Conservation (phyloP, 1,139 yeast genomes). For the Blastobotrys buckinghamii region DNA sequence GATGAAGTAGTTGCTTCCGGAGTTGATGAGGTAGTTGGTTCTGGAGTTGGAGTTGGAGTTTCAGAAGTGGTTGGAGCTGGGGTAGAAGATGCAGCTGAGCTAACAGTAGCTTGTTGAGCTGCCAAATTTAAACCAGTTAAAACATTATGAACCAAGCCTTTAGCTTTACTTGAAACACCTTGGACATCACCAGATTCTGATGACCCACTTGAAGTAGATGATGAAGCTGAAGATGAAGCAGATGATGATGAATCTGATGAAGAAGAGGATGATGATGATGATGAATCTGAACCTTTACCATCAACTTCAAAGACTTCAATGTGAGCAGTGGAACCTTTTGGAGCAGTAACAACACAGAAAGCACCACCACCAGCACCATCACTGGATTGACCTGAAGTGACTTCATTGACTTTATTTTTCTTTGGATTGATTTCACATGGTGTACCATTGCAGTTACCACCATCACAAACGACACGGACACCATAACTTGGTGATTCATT, state of each 20-base stretch:
- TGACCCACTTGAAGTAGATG: constrained; percentile 9
- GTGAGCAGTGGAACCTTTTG: constrained; percentile 54
- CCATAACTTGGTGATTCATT: constrained; percentile 61
- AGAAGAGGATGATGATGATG: constrained; percentile 8
- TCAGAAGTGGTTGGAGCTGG: constrained; percentile 11
- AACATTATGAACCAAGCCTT: background rate
- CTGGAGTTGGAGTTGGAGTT: constrained; percentile 14
- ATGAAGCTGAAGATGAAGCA: constrained; percentile 10
- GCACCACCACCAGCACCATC: constrained; percentile 61
- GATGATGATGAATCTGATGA: constrained; percentile 13
- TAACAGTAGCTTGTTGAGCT: background rate
- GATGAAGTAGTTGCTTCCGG: constrained; percentile 10
- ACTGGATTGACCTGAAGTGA: constrained; percentile 41
- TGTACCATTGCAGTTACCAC: constrained; percentile 62
- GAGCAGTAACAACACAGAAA: constrained; percentile 79
- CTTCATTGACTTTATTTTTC: constrained; percentile 49
- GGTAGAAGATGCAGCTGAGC: constrained; percentile 3
- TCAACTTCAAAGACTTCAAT: constrained; percentile 60
- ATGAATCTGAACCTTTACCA: constrained; percentile 5
- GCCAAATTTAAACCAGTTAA: constrained; percentile 1
- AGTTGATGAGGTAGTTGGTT: constrained; percentile 6
- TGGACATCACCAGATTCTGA: background rate
- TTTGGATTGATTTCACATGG: constrained; percentile 77
- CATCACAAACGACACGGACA: constrained; percentile 65
- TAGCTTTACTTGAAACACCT: background rate